Percentiles rank a stretch among this genome's conserved stretches.
Conservation (phyloP, 345 rosid species). For the Hibiscus trionum region DNA sequence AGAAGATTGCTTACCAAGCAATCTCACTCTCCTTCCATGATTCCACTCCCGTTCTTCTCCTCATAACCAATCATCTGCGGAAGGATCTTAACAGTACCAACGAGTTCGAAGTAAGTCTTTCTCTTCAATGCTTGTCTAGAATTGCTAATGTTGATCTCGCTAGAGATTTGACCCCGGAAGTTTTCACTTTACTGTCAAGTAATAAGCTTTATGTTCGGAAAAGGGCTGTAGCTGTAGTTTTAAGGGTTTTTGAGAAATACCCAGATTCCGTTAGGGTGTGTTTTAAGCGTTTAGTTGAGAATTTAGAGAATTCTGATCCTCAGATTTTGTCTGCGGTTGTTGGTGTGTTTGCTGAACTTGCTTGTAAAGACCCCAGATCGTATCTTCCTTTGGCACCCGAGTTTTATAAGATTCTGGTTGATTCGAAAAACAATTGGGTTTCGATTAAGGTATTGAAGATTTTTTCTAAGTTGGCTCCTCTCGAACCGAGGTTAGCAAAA, state of each 20-base stretch:
- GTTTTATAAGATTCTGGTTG: slow-evolving; percentile 70
- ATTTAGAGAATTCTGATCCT: slow-evolving; percentile 68
- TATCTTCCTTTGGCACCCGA: slow-evolving; percentile 87
- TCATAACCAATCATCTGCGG: slow-evolving; percentile 79
- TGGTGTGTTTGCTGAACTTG: slow-evolving; percentile 81
- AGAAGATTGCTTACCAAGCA: slow-evolving; percentile 75
- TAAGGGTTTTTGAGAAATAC: slow-evolving; percentile 73
- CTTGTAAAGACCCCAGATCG: slow-evolving; percentile 57
- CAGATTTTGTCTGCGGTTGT: slow-evolving; percentile 55
- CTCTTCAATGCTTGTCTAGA: slow-evolving; percentile 70
- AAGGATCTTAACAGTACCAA: slow-evolving; percentile 68
- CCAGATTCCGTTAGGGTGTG: slow-evolving; percentile 88
- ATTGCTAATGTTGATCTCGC: slow-evolving; percentile 77
- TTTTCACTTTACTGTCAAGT: slow-evolving; percentile 64
- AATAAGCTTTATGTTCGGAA: slow-evolving; percentile 61
- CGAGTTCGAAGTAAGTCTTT: slow-evolving; percentile 72
- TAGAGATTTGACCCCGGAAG: slow-evolving; percentile 78
- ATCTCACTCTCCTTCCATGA: slow-evolving; percentile 75
- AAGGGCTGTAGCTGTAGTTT: slow-evolving; percentile 65
- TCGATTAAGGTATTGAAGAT: slow-evolving; percentile 82
- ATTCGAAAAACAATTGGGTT: slow-evolving; percentile 90
- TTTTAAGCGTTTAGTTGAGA: slow-evolving; percentile 85
- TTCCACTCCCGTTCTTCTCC: slow-evolving; percentile 66
- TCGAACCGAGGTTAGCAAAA: slow-evolving; percentile 83
- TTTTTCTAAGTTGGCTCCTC: slow-evolving; percentile 58